Evolutionary conservation across 2,329 filamentous ascomycete species (phyloP).

Genomic region (Capronia americana): DNA sequence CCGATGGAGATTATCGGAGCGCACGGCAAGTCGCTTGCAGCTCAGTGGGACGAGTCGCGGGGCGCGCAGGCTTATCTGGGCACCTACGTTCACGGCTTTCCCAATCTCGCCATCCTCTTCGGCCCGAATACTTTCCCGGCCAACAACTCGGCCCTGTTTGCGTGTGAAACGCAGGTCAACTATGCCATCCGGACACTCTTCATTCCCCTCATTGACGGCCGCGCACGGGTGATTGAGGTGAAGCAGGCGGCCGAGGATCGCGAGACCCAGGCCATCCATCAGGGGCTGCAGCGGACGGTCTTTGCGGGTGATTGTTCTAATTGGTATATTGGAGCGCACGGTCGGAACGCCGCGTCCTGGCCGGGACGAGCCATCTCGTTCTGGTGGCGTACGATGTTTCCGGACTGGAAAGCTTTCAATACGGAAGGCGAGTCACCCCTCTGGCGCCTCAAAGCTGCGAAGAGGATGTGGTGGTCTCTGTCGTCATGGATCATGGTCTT

Average conservation of each 20-base stretch:
- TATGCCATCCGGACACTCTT: slow-evolving; percentile 7
- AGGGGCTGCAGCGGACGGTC: neutral
- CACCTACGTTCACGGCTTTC: slow-evolving; percentile 63
- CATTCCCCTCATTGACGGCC: neutral
- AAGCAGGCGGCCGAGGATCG: slow-evolving; percentile 13
- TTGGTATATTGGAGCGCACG: slow-evolving; percentile 9
- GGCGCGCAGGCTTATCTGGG: slow-evolving; percentile 45
- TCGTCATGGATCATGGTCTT: too few species aligned
- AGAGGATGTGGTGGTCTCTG: neutral
- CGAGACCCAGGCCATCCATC: slow-evolving; percentile 12
- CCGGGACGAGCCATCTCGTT: slow-evolving; percentile 11
- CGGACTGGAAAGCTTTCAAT: slow-evolving; percentile 25
- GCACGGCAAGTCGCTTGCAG: slow-evolving; percentile 38
- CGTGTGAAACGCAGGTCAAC: slow-evolving; percentile 9
- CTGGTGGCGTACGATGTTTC: slow-evolving; percentile 20
- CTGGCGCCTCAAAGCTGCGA: slow-evolving; percentile 13
- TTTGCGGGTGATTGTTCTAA: neutral
- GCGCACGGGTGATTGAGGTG: neutral
- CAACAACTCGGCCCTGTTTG: slow-evolving; percentile 8
- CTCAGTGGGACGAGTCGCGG: slow-evolving; percentile 43
- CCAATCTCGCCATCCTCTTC: slow-evolving; percentile 68
- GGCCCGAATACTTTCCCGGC: slow-evolving; percentile 59
- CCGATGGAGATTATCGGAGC: slow-evolving; percentile 45
- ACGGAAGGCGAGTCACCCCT: slow-evolving; percentile 16
- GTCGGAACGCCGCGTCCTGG: slow-evolving; percentile 56